These are phyloP conservation scores for Ceratocystis huliohia DNA, from an alignment of 2,329 filamentous ascomycete species.

Conservation along the genomic window DNA sequence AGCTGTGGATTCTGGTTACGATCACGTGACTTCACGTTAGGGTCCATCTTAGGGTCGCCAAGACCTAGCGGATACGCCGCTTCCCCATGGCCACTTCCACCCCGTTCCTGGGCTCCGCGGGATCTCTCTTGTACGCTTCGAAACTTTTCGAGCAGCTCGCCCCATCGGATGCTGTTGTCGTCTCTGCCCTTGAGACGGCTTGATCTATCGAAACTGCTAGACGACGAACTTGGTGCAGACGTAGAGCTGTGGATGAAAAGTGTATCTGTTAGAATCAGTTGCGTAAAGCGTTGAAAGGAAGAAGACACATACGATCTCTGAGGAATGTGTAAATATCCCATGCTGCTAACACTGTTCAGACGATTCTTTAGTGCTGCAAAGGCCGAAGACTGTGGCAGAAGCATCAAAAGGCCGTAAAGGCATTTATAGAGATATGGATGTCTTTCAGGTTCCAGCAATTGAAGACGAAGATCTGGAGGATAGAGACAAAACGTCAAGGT, in stretches of 20 bases:
- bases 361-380: constrained; percentile 95
- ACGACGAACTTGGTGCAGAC: constrained; percentile 41
- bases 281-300: neutral
- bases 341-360: constrained; percentile 91
- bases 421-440: constrained; percentile 96
- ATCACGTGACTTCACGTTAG: constrained; percentile 31
- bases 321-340: constrained; percentile 81
- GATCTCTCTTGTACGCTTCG: constrained; percentile 79
- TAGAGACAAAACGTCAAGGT: neutral
- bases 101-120: constrained; percentile 52
- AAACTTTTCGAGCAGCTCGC: constrained; percentile 88
- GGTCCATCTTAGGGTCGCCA: constrained; percentile 31
- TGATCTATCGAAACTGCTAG: constrained; percentile 56
- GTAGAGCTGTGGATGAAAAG: constrained; percentile 26
- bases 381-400: constrained; percentile 92
- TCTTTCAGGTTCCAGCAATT: constrained; percentile 87
- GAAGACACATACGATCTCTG: constrained; percentile 54
- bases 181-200: constrained; percentile 72
- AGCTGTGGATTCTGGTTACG: constrained; percentile 35
- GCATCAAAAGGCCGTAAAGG: constrained; percentile 91
- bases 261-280: neutral
- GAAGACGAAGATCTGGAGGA: constrained; percentile 68
- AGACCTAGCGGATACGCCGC: constrained; percentile 35
- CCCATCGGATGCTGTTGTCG: constrained; percentile 78
- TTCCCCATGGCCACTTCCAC: constrained; percentile 40